Conservation (phyloP, 179 eudicot species). For the Carnegiea gigantea region DNA sequence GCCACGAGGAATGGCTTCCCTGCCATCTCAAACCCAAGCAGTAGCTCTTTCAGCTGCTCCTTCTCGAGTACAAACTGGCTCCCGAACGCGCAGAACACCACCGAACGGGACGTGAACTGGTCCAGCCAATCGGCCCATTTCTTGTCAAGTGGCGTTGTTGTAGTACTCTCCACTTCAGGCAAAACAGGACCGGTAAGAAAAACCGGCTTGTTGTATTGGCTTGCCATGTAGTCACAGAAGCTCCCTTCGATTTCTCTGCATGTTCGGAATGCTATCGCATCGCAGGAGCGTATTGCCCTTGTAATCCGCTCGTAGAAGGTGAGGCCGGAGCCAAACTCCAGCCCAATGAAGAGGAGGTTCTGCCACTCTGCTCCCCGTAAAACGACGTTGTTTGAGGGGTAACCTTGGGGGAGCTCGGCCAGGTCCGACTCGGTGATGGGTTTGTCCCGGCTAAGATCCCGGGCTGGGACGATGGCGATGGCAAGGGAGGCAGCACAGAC, state of each 20-base stretch:
- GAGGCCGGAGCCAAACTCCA: constrained; percentile 50
- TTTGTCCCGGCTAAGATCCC: constrained; percentile 21
- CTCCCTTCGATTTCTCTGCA: constrained; percentile 61
- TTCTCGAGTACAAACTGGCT: constrained; percentile 57
- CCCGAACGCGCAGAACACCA: constrained; percentile 65
- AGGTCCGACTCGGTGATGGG: constrained; percentile 28
- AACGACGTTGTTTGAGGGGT: constrained; percentile 58
- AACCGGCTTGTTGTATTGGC: constrained; percentile 48
- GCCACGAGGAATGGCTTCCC: constrained; percentile 54
- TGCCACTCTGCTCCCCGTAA: constrained; percentile 41
- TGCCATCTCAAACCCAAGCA: constrained; percentile 54
- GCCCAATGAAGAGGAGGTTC: constrained; percentile 30
- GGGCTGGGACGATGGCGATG: constrained; percentile 52
- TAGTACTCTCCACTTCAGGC: constrained; percentile 27
- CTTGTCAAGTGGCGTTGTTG: constrained; percentile 30
- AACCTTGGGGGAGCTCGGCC: constrained; percentile 50
- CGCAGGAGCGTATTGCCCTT: constrained; percentile 32
- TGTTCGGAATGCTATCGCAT: constrained; percentile 59
- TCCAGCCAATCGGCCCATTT: constrained; percentile 51
- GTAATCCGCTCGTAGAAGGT: constrained; percentile 49
- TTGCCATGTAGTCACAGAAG: constrained; percentile 53
- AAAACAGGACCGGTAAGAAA: constrained; percentile 58
- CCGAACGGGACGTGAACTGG: constrained; percentile 33
- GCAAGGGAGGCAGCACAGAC: constrained; percentile 61
- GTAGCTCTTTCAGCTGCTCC: constrained; percentile 55